A percentile compares a stretch with the other conserved stretches of the same genome.
Evolutionary conservation across 345 rosid genomes (phyloP).

Genomic region (Salix viminalis): DNA sequence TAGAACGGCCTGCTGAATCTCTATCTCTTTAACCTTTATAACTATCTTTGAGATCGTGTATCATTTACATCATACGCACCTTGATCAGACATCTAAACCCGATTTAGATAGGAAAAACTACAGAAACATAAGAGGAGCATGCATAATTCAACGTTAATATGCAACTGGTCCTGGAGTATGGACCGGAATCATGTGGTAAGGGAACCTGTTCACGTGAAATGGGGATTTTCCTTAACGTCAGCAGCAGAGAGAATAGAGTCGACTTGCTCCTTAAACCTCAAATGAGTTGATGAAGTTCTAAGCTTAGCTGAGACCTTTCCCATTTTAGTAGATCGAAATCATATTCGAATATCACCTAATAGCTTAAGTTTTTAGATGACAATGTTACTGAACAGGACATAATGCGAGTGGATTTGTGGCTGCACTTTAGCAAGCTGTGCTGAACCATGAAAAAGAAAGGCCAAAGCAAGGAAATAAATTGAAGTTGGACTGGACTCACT

Average conservation of each 20-base stretch:
- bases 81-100: no score
- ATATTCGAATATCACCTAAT: no score
- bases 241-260: not conserved
- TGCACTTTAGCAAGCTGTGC: not conserved
- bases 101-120: no score
- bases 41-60: no score
- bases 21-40: no score
- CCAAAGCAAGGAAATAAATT: not conserved
- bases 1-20: no score
- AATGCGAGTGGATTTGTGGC: not conserved
- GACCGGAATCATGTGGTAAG: constrained; percentile 8
- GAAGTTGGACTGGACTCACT: constrained; percentile 30
- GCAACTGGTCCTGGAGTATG: not conserved
- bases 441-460: not conserved
- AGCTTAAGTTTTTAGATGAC: no score
- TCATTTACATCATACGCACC: no score
- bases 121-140: no score
- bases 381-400: no score
- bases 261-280: not conserved
- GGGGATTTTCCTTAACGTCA: constrained; percentile 12
- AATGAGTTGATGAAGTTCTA: not conserved
- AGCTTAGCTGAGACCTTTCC: not conserved
- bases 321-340: not conserved
- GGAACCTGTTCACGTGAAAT: constrained; percentile 21
- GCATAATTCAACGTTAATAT: no score